These are phyloP conservation scores for Puccinellia tenuiflora DNA, from an alignment of 176 grass and related monocot genomes.

Conservation along the genomic window DNA sequence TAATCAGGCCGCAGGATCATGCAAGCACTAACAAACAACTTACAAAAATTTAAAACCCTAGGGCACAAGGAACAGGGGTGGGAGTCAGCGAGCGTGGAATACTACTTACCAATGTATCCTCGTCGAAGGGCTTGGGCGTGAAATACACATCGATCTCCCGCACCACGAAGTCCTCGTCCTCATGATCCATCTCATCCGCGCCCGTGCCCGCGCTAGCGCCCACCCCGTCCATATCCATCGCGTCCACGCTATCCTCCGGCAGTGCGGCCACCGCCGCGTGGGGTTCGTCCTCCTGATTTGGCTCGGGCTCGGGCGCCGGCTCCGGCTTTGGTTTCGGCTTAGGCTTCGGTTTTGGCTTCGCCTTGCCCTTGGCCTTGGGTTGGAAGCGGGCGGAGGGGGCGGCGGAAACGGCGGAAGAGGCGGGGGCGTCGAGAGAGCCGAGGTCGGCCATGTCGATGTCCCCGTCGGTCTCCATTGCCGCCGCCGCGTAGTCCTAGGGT, in stretches of 20 bases:
- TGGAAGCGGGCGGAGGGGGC: constrained; percentile 43
- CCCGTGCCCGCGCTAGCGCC: background rate
- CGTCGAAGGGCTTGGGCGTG: constrained; percentile 52
- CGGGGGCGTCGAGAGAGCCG: constrained; percentile 18
- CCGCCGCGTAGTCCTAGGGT: background rate
- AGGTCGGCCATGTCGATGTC: constrained; percentile 48
- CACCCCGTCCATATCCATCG: constrained; percentile 39
- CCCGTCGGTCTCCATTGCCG: constrained; percentile 30
- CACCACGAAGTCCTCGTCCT: constrained; percentile 55
- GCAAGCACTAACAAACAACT: background rate
- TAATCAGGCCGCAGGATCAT: background rate
- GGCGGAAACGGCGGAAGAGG: background rate
- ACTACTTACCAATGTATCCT: constrained; percentile 45
- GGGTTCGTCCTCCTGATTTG: background rate
- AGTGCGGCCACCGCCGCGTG: background rate
- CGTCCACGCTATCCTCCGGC: constrained; percentile 7
- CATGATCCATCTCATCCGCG: background rate
- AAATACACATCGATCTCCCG: constrained; percentile 84
- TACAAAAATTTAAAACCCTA: background rate
- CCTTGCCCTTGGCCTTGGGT: constrained; percentile 54
- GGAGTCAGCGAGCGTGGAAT: background rate
- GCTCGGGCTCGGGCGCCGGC: background rate
- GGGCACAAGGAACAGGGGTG: background rate
- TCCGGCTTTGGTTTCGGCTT: background rate
- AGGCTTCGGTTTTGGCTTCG: background rate